Conservation (phyloP, 129 eudicot genomes). For the Centella asiatica region DNA sequence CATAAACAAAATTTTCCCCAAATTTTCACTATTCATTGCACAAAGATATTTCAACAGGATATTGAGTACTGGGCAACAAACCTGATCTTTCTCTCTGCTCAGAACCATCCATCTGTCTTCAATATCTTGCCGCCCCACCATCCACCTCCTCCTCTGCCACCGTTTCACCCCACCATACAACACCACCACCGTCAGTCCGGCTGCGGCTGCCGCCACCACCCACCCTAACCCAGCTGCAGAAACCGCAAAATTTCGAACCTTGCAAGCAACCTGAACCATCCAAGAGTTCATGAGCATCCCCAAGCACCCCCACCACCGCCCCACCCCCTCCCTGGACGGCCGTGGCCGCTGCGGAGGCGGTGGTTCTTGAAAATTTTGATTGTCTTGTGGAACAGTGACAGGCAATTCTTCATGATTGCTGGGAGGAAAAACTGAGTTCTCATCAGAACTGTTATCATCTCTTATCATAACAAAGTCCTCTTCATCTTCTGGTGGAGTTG, state of each 20-base stretch:
- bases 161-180: slow-evolving; percentile 5
- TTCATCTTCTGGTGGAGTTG: too few relatives aligned
- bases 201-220: slow-evolving; percentile 8
- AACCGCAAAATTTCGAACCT: slow-evolving; percentile 1
- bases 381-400: neutral
- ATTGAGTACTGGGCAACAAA: neutral
- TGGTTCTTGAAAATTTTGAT: neutral
- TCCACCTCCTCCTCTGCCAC: slow-evolving; percentile 22
- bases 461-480: too few relatives aligned
- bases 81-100: slow-evolving; percentile 32
- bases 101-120: slow-evolving; percentile 17
- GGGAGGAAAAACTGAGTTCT: slow-evolving; percentile 27
- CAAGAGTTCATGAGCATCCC: slow-evolving; percentile 12
- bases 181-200: slow-evolving; percentile 5
- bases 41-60: neutral
- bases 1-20: too few relatives aligned
- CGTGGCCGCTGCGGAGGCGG: neutral
- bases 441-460: neutral
- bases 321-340: neutral
- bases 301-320: slow-evolving; percentile 8
- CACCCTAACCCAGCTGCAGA: slow-evolving; percentile 13
- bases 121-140: neutral
- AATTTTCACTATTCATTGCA: neutral
- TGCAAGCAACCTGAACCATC: slow-evolving; percentile 10
- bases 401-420: slow-evolving; percentile 33